phyloP scores from a whole-genome alignment of 495 filamentous ascomycete genomes.

The Penicillium odoratum region DNA sequence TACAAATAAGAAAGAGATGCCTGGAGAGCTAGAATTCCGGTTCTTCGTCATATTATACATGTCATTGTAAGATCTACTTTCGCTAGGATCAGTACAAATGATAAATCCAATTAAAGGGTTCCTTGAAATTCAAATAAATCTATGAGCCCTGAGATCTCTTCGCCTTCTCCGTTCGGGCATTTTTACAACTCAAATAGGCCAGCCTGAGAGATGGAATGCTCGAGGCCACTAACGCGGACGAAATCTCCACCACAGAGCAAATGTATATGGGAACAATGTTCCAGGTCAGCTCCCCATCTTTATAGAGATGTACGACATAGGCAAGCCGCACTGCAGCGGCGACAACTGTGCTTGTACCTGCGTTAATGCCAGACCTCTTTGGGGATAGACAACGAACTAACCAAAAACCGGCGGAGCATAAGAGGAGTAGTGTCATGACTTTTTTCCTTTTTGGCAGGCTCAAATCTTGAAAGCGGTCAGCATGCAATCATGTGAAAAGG shows the following conservation, averaged over 20 bases:
- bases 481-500: not conserved
- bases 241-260: conserved; percentile 7
- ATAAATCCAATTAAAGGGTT: too few relatives aligned
- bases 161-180: too few relatives aligned
- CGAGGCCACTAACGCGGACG: conserved; percentile 1
- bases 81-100: too few relatives aligned
- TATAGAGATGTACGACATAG: conserved; percentile 6
- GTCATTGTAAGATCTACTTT: too few relatives aligned
- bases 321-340: conserved; percentile 7
- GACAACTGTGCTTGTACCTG: not conserved
- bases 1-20: too few relatives aligned
- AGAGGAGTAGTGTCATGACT: not conserved
- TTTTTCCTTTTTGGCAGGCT: not conserved
- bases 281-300: not conserved
- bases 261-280: not conserved
- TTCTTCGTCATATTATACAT: too few relatives aligned
- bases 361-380: not conserved
- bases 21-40: too few relatives aligned
- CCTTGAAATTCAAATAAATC: too few relatives aligned
- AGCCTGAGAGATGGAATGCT: conserved; percentile 1
- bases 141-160: too few relatives aligned
- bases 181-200: too few relatives aligned
- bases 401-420: not conserved
- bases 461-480: not conserved
- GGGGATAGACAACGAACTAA: not conserved